These are phyloP conservation scores for Gossypium ekmanianum DNA, from an alignment of 345 rosid species.

Conservation along the genomic window DNA sequence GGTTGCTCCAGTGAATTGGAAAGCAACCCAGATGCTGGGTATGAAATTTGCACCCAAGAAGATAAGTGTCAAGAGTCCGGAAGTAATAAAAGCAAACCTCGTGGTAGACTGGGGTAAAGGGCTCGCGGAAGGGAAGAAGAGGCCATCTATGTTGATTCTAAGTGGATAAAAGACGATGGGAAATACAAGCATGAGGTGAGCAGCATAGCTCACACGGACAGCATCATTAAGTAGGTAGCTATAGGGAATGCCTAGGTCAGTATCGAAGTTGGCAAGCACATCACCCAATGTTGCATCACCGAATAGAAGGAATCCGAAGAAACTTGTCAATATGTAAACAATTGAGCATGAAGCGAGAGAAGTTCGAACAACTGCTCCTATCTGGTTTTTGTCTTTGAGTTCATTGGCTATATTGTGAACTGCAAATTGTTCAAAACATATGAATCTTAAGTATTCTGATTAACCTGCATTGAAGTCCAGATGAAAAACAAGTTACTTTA, in stretches of 20 bases:
- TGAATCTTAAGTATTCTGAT: conserved; percentile 9
- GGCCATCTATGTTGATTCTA: conserved; percentile 77
- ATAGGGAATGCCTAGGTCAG: conserved; percentile 71
- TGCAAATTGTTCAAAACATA: conserved; percentile 30
- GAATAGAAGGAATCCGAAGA: conserved; percentile 74
- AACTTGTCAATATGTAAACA: conserved; percentile 67
- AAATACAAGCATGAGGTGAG: conserved; percentile 90
- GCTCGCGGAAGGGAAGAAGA: conserved; percentile 66
- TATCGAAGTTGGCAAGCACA: conserved; percentile 85
- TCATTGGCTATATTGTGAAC: conserved; percentile 89
- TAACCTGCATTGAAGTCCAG: not conserved
- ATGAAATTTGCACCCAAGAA: conserved; percentile 80
- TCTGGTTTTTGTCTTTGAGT: conserved; percentile 61
- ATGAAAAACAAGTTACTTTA: not conserved
- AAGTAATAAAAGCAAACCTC: conserved; percentile 63
- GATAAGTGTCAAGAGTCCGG: conserved; percentile 50
- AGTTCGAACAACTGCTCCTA: conserved; percentile 59
- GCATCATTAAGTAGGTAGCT: conserved; percentile 61
- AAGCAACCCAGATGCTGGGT: conserved; percentile 97
- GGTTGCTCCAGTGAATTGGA: conserved; percentile 94
- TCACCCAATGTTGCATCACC: conserved; percentile 53
- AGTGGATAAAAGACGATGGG: conserved; percentile 80
- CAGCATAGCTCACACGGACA: conserved; percentile 83
- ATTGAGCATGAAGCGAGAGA: conserved; percentile 66
- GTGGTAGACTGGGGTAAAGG: conserved; percentile 45